Evolutionary conservation across 2,329 filamentous ascomycete genomes (phyloP).

Genomic region (Dothistroma pini): DNA sequence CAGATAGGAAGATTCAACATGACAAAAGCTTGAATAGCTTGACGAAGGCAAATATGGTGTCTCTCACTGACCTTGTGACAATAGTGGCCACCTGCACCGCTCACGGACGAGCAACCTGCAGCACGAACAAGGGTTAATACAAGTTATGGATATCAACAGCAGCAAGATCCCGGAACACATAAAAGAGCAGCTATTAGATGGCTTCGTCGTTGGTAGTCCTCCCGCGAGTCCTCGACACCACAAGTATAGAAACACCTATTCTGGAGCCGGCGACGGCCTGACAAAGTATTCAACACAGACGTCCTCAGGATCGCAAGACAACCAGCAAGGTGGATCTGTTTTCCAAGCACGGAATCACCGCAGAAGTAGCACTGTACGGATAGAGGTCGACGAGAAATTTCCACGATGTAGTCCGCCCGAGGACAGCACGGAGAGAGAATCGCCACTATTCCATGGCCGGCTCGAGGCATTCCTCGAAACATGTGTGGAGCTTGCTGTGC

Average conservation of each 20-base stretch:
- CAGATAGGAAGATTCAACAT: background rate
- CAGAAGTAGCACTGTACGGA: background rate
- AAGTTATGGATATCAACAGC: background rate
- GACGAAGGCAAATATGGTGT: background rate
- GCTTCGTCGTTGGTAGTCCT: background rate
- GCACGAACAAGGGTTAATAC: background rate
- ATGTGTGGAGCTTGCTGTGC: background rate
- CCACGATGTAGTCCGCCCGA: background rate
- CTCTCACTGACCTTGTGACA: background rate
- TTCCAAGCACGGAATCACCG: background rate
- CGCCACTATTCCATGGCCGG: background rate
- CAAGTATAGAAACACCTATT: background rate
- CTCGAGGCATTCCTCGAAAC: background rate
- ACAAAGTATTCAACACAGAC: background rate
- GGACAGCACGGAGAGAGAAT: background rate
- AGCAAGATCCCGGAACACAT: background rate
- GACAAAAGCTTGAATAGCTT: background rate
- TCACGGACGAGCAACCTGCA: background rate
- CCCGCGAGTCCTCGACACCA: background rate
- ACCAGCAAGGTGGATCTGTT: background rate
- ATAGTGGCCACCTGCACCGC: background rate
- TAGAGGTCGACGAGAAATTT: background rate
- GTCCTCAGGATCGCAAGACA: background rate
- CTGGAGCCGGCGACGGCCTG: background rate
- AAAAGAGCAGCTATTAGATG: background rate